Base-by-base conservation (phyloP, 2,329 filamentous ascomycete genomes). In the Neopestalotiopsis clavispora region DNA sequence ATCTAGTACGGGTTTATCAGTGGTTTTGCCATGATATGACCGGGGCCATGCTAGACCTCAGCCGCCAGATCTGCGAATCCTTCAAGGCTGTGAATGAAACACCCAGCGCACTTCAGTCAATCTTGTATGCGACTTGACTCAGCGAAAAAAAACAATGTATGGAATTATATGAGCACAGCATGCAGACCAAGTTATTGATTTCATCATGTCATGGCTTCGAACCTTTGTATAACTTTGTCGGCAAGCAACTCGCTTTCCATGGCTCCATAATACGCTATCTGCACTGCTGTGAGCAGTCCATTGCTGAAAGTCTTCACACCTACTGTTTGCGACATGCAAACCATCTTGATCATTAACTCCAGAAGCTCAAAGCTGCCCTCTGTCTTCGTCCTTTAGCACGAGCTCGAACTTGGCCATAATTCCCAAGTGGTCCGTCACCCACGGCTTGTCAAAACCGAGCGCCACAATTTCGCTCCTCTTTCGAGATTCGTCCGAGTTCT, bases 381-480 rank as follows among this genome's bases (percentile, higher is more conserved):
- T 52, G 7, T 49, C 17, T 17, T 52, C 45, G n/a, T 52, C 45
- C 5, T 52, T 4, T 9, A 6, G n/a, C n/a, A n/a, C 64, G 12
- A 67, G 23, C 20, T 60, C 71, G 17, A 77, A 65, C 13, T 77
- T 74, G 10, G 75, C 82, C 75, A 78, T 77, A 10, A 86, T 76
- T 0, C 84, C 84, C 45, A 83, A 75, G 74, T 86, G 84, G 78
- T 86, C 84, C 3, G 83, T 85, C 13, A 85, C 80, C 83, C 83
- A 87, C 4, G 79, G 77, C 32, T 80, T 77, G 64, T 83, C 80
- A 2, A 81, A 82, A 0, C 75, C 75, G 17, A 75, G 69, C 2
- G 12, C 30, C 0, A 68, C 9, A 4, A 79, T 66, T 10, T 74
- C 66, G 4, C 76, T 69, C 62, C 72, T 68, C 45, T 79, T 74